These are phyloP conservation scores for Yarrowia phangngaensis DNA, from an alignment of 805 yeast species.

Conservation along the genomic window DNA sequence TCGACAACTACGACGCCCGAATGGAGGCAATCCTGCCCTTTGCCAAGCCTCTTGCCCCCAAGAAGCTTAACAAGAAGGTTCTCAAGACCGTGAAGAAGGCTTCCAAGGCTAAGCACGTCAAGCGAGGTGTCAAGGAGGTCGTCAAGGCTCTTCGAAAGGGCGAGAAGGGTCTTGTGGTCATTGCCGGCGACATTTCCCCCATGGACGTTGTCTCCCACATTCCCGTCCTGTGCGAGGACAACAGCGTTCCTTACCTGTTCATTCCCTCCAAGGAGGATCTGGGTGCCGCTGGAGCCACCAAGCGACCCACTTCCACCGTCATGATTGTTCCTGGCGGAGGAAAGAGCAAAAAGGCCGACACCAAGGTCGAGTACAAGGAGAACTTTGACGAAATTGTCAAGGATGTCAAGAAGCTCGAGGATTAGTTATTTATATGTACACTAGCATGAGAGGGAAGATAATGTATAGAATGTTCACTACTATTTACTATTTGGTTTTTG, in stretches of 20 bases:
- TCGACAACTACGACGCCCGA: slow-evolving; percentile 88
- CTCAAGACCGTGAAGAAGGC: slow-evolving; percentile 96
- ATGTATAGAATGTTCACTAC: slow-evolving; percentile 20
- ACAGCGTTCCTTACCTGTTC: slow-evolving; percentile 83
- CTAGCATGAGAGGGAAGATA: slow-evolving; percentile 16
- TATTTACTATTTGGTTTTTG: slow-evolving; percentile 5
- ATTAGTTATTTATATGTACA: slow-evolving; percentile 27
- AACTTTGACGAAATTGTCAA: slow-evolving; percentile 88
- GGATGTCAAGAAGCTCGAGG: slow-evolving; percentile 54
- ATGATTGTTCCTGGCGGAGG: slow-evolving; percentile 97
- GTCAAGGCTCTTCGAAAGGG: slow-evolving; percentile 97
- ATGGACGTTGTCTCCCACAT: slow-evolving; percentile 94
- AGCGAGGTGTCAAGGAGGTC: slow-evolving; percentile 98
- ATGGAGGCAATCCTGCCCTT: slow-evolving; percentile 86
- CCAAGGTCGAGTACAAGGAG: slow-evolving; percentile 76
- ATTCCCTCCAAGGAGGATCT: slow-evolving; percentile 97
- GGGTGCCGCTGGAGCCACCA: slow-evolving; percentile 98
- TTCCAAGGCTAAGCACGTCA: slow-evolving; percentile 95
- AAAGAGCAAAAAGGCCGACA: slow-evolving; percentile 63
- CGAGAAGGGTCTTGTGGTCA: slow-evolving; percentile 91
- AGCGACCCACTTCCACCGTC: slow-evolving; percentile 97
- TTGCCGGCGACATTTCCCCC: slow-evolving; percentile 98
- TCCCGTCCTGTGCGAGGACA: slow-evolving; percentile 96
- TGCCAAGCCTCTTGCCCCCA: slow-evolving; percentile 92
- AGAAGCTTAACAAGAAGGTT: slow-evolving; percentile 91